A percentile compares a stretch with the other conserved stretches of the same genome.
These are phyloP conservation scores for Rhodotorula diobovata DNA, from an alignment of 768 basidiomycete genomes.

Conservation along the genomic window DNA sequence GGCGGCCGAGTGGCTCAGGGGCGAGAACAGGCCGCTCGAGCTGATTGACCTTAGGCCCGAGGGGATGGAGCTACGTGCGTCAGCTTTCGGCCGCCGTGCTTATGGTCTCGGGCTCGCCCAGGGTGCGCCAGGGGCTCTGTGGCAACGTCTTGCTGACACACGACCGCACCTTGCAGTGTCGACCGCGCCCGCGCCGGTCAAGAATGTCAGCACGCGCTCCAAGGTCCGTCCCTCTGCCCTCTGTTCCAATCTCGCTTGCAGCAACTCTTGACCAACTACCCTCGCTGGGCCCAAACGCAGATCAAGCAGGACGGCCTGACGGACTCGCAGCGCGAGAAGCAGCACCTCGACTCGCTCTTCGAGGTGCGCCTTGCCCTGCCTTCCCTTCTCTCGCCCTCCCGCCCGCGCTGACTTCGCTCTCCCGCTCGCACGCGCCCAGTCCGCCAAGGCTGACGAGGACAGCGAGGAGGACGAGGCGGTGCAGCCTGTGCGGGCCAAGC, in stretches of 20 bases:
- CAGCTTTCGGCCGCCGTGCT: not conserved
- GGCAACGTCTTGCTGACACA: too few species aligned
- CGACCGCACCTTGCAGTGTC: constrained; percentile 43
- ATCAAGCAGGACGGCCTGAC: constrained; percentile 43
- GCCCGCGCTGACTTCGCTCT: not conserved
- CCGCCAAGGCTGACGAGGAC: constrained; percentile 46
- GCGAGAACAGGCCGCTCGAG: constrained; percentile 29
- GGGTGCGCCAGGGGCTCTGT: too few species aligned
- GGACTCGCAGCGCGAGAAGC: constrained; percentile 45
- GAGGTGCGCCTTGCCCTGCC: constrained; percentile 2
- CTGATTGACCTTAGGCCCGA: constrained; percentile 43
- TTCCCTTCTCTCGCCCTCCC: too few species aligned
- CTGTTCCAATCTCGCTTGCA: not conserved
- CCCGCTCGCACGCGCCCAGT: not conserved
- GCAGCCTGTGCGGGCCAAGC: constrained; percentile 1
- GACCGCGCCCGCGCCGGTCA: constrained; percentile 45
- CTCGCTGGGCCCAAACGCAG: constrained; percentile 37
- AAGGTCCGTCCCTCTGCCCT: constrained; percentile 20
- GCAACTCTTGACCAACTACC: not conserved
- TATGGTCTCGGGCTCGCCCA: too few species aligned
- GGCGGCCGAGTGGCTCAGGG: constrained; percentile 44
- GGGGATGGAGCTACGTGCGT: constrained; percentile 42
- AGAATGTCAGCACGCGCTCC: constrained; percentile 39
- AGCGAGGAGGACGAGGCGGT: constrained; percentile 45
- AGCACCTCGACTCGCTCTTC: constrained; percentile 48